phyloP scores from a whole-genome alignment of 306 rosid genomes.

The Potentilla sterilis region DNA sequence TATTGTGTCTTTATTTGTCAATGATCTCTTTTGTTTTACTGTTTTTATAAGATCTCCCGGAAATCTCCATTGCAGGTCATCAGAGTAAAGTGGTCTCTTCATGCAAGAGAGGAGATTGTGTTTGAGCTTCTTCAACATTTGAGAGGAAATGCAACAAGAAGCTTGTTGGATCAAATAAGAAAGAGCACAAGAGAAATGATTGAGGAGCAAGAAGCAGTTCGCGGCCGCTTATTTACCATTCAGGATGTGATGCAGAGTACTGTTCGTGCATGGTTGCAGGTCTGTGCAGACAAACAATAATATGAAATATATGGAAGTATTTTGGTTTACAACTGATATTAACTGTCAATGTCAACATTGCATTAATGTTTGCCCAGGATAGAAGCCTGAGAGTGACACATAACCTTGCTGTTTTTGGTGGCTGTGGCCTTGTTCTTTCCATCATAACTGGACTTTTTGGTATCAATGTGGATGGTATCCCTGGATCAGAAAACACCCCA shows the following conservation, averaged over 20 bases:
- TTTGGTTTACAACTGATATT: background rate
- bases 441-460: constrained; percentile 85
- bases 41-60: background rate
- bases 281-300: constrained; percentile 15
- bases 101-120: constrained; percentile 89
- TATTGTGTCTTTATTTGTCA: background rate
- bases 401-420: constrained; percentile 78
- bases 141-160: constrained; percentile 60
- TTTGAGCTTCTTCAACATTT: constrained; percentile 88
- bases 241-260: constrained; percentile 97
- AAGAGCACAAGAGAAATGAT: constrained; percentile 81
- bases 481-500: constrained; percentile 62
- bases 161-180: constrained; percentile 56
- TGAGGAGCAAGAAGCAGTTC: constrained; percentile 98
- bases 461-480: constrained; percentile 91
- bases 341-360: constrained; percentile 17
- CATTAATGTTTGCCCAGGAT: constrained; percentile 53
- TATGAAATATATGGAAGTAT: background rate
- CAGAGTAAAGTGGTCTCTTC: constrained; percentile 96
- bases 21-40: background rate
- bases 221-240: constrained; percentile 88
- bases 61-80: constrained; percentile 57
- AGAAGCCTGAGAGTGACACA: constrained; percentile 88
- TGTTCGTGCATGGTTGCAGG: constrained; percentile 98
- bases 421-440: constrained; percentile 79